phyloP scores from a whole-genome alignment of 768 basidiomycete species.

The Mycena sanguinolenta region DNA sequence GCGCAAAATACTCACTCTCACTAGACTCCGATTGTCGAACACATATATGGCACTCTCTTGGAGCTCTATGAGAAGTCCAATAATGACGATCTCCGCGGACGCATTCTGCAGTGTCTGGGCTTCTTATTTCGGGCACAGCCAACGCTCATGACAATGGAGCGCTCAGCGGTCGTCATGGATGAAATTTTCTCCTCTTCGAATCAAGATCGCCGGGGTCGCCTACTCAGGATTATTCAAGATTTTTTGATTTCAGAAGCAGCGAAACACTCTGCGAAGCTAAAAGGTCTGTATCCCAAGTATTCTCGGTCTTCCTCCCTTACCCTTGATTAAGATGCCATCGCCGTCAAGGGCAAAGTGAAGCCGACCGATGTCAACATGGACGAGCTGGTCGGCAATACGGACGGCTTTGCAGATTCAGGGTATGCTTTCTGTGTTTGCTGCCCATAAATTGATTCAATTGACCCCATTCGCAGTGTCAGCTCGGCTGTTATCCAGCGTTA shows the following conservation, averaged over 20 bases:
- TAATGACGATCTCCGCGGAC: constrained; percentile 71
- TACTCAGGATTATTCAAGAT: constrained; percentile 92
- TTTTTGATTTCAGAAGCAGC: constrained; percentile 88
- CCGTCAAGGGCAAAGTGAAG: constrained; percentile 59
- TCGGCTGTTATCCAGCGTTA: constrained; percentile 97
- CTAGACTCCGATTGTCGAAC: constrained; percentile 84
- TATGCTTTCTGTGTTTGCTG: constrained; percentile 51
- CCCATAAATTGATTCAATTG: not conserved
- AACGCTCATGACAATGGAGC: constrained; percentile 86
- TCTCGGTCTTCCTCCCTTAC: constrained; percentile 9
- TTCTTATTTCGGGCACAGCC: constrained; percentile 95
- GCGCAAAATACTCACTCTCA: constrained; percentile 1
- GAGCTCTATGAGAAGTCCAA: constrained; percentile 77
- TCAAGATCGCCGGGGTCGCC: constrained; percentile 76
- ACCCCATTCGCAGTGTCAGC: constrained; percentile 74
- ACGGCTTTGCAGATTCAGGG: constrained; percentile 98
- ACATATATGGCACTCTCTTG: constrained; percentile 82
- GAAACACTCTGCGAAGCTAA: constrained; percentile 81
- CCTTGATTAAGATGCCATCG: constrained; percentile 45
- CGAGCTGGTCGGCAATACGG: constrained; percentile 94
- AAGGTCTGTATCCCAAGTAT: constrained; percentile 56
- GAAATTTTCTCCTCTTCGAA: constrained; percentile 83
- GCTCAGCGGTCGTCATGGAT: constrained; percentile 90
- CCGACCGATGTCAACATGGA: constrained; percentile 83
- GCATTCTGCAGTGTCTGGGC: constrained; percentile 89